phyloP scores from a whole-genome alignment of 306 rosid genomes.

The Lablab purpureus region DNA sequence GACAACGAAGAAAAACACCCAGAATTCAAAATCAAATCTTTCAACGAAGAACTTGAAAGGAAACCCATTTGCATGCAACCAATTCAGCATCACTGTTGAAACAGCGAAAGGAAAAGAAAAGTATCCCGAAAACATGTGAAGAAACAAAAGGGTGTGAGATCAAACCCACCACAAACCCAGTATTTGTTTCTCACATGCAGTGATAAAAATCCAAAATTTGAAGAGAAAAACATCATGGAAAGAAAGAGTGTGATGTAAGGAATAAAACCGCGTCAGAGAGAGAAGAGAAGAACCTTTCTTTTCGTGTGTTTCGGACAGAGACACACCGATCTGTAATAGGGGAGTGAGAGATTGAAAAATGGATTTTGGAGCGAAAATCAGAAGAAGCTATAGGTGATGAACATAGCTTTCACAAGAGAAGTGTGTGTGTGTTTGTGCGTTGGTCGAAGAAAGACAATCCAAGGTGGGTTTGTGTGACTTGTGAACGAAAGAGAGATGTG shows the following conservation, averaged over 20 bases:
- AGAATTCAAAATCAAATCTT: slow-evolving; percentile 26
- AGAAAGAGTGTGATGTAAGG: slow-evolving; percentile 48
- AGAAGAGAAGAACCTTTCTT: slow-evolving; percentile 30
- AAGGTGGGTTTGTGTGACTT: slow-evolving; percentile 17
- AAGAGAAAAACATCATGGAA: background rate
- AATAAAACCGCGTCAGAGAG: slow-evolving; percentile 27
- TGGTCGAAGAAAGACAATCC: slow-evolving; percentile 41
- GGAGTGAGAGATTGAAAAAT: slow-evolving; percentile 41
- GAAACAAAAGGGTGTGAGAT: slow-evolving; percentile 38
- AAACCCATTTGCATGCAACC: slow-evolving; percentile 65
- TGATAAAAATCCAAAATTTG: slow-evolving; percentile 19
- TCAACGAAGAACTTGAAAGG: background rate
- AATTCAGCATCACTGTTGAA: slow-evolving; percentile 47
- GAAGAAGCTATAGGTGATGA: slow-evolving; percentile 25
- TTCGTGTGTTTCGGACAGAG: background rate
- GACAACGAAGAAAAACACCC: slow-evolving; percentile 15
- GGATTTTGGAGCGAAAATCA: slow-evolving; percentile 21
- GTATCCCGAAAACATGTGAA: background rate
- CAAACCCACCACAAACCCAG: slow-evolving; percentile 43
- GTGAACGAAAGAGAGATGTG: slow-evolving; percentile 25
- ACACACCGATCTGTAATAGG: slow-evolving; percentile 50
- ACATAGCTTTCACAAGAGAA: slow-evolving; percentile 23
- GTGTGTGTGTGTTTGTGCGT: slow-evolving; percentile 10
- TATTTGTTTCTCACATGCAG: slow-evolving; percentile 43
- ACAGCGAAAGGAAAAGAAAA: slow-evolving; percentile 5